Evolutionary conservation across 768 basidiomycete species (phyloP).

Genomic region (Porphyrellus cyaneotinctus): DNA sequence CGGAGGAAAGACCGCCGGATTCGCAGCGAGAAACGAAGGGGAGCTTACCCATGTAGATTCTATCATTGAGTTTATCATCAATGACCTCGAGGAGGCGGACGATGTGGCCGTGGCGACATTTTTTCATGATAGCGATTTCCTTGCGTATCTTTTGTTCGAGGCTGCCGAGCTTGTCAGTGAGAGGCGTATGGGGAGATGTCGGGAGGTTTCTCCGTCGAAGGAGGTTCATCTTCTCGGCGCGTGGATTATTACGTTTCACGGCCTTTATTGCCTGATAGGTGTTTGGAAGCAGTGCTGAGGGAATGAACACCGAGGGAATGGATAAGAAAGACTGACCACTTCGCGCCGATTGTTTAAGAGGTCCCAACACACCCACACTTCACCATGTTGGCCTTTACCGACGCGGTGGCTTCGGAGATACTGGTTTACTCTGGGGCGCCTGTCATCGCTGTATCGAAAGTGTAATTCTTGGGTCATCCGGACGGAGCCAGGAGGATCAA

Average conservation of each 20-base stretch:
- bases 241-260: conserved; percentile 67
- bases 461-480: conserved; percentile 46
- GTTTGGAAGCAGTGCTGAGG: conserved; percentile 7
- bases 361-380: conserved; percentile 73
- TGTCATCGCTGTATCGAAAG: conserved; percentile 38
- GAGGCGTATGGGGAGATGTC: conserved; percentile 42
- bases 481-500: conserved; percentile 43
- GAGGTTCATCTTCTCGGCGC: conserved; percentile 58
- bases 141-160: conserved; percentile 82
- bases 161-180: conserved; percentile 66
- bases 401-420: conserved; percentile 74
- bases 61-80: conserved; percentile 82
- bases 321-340: conserved; percentile 36
- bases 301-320: conserved; percentile 2
- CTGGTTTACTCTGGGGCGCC: conserved; percentile 70
- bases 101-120: conserved; percentile 84
- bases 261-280: conserved; percentile 69
- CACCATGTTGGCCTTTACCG: conserved; percentile 87
- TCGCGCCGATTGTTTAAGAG: conserved; percentile 43
- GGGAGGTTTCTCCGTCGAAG: conserved; percentile 47
- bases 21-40: conserved; percentile 10
- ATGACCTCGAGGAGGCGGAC: conserved; percentile 92
- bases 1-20: conserved; percentile 13
- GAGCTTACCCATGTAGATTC: conserved; percentile 88
- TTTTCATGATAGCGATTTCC: conserved; percentile 99